Conservation (phyloP, 2,329 filamentous ascomycete genomes). For the Aspergillus floridensis region DNA sequence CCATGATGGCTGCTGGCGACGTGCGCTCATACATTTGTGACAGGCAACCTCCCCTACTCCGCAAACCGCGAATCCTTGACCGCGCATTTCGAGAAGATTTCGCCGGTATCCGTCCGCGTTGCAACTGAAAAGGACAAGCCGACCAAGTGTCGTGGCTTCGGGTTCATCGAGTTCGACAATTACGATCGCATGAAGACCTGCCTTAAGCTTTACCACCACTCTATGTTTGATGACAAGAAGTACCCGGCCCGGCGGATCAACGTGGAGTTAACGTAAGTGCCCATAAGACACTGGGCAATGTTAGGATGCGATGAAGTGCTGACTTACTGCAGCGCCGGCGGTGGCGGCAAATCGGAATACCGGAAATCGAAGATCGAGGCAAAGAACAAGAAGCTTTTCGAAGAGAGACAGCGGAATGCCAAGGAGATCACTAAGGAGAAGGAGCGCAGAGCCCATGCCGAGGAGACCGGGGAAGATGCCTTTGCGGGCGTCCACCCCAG, state of each 20-base stretch:
- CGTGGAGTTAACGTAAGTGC: conserved; percentile 78
- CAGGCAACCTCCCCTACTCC: conserved; percentile 83
- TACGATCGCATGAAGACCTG: conserved; percentile 92
- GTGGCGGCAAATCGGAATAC: conserved; percentile 72
- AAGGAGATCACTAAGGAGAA: conserved; percentile 50
- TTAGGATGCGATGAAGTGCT: not conserved
- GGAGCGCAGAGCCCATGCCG: conserved; percentile 28
- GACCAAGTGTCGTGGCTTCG: conserved; percentile 69
- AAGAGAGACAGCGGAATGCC: conserved; percentile 56
- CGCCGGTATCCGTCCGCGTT: conserved; percentile 68
- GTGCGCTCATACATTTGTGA: not conserved
- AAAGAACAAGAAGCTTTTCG: conserved; percentile 84
- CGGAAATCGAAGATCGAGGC: conserved; percentile 73
- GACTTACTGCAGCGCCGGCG: conserved; percentile 61
- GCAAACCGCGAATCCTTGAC: conserved; percentile 68
- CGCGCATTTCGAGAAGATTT: conserved; percentile 74
- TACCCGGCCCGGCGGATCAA: conserved; percentile 72
- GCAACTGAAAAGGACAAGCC: conserved; percentile 65
- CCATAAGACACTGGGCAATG: not conserved
- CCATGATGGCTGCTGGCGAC: not conserved
- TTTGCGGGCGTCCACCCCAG: conserved; percentile 45
- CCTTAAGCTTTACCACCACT: conserved; percentile 86
- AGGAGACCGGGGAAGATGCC: conserved; percentile 22
- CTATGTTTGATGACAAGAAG: conserved; percentile 62
- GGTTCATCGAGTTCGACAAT: conserved; percentile 83